phyloP scores from a whole-genome alignment of 139 green algal species.

The Micractinium sp. region DNA sequence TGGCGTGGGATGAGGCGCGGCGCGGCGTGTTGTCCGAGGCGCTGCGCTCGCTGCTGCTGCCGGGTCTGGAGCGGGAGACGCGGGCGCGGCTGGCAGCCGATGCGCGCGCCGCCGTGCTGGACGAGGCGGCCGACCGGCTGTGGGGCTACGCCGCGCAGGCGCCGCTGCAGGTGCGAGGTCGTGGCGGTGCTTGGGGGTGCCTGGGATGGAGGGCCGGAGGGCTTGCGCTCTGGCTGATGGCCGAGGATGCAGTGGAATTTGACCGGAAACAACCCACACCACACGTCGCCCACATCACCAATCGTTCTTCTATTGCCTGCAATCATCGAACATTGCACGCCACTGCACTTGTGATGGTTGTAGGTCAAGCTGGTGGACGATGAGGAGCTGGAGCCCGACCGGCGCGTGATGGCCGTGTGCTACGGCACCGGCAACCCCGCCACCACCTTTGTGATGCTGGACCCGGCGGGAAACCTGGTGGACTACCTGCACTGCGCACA shows the following conservation, averaged over 20 bases:
- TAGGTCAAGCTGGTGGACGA: slow-evolving; percentile 36
- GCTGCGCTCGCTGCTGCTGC: slow-evolving; percentile 63
- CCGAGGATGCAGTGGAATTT: no score
- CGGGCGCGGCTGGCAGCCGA: slow-evolving; percentile 37
- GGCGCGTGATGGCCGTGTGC: slow-evolving; percentile 68
- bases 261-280: no score
- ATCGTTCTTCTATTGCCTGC: neutral
- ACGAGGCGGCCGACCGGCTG: slow-evolving; percentile 42
- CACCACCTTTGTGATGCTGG: slow-evolving; percentile 81
- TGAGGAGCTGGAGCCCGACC: slow-evolving; percentile 52
- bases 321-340: no score
- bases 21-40: slow-evolving; percentile 63
- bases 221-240: no score
- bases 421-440: slow-evolving; percentile 72
- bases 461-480: slow-evolving; percentile 49
- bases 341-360: neutral
- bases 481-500: slow-evolving; percentile 53
- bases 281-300: neutral
- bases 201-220: no score
- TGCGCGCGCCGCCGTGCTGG: slow-evolving; percentile 37
- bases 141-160: slow-evolving; percentile 60
- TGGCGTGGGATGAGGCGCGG: slow-evolving; percentile 74
- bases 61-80: slow-evolving; percentile 64
- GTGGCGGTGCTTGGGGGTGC: neutral
- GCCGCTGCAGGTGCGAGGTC: slow-evolving; percentile 31